Evolutionary conservation across 2,329 filamentous ascomycete species (phyloP).

Genomic region (Diplocarpon rosae): DNA sequence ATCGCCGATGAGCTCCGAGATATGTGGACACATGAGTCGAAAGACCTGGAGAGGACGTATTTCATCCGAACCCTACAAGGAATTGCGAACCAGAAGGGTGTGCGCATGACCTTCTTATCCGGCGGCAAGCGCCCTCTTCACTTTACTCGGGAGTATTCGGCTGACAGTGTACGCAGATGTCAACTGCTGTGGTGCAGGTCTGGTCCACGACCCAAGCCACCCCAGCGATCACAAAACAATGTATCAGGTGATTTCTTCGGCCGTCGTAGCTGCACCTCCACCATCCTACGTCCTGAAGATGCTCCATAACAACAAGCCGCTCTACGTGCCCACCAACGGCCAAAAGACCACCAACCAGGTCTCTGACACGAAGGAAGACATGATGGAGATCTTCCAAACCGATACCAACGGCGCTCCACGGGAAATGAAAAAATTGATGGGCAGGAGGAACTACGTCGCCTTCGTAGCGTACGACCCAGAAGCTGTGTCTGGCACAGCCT

Average conservation of each 20-base stretch:
- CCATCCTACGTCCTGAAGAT: slow-evolving; percentile 81
- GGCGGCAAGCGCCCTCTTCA: slow-evolving; percentile 46
- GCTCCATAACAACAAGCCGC: slow-evolving; percentile 85
- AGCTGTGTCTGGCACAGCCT: slow-evolving; percentile 29
- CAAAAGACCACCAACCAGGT: slow-evolving; percentile 61
- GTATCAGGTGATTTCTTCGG: slow-evolving; percentile 93
- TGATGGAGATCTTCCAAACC: slow-evolving; percentile 99
- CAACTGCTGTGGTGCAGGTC: slow-evolving; percentile 80
- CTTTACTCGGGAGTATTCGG: no score
- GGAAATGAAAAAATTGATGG: slow-evolving; percentile 89
- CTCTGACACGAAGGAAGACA: slow-evolving; percentile 95
- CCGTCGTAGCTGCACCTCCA: slow-evolving; percentile 83
- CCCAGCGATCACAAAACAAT: slow-evolving; percentile 96
- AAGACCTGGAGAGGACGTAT: slow-evolving; percentile 94
- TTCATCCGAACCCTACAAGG: slow-evolving; percentile 91
- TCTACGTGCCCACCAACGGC: slow-evolving; percentile 90
- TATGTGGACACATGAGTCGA: slow-evolving; percentile 96
- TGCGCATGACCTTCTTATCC: slow-evolving; percentile 94
- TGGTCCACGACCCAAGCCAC: slow-evolving; percentile 87
- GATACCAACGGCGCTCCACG: slow-evolving; percentile 76
- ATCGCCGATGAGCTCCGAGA: slow-evolving; percentile 89
- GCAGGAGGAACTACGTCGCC: slow-evolving; percentile 80
- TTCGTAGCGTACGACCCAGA: slow-evolving; percentile 93
- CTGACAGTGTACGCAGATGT: slow-evolving; percentile 44
- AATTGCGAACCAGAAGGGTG: slow-evolving; percentile 86